phyloP scores from a whole-genome alignment of 1,284 basidiomycete genomes.

The Heterobasidion occidentale region DNA sequence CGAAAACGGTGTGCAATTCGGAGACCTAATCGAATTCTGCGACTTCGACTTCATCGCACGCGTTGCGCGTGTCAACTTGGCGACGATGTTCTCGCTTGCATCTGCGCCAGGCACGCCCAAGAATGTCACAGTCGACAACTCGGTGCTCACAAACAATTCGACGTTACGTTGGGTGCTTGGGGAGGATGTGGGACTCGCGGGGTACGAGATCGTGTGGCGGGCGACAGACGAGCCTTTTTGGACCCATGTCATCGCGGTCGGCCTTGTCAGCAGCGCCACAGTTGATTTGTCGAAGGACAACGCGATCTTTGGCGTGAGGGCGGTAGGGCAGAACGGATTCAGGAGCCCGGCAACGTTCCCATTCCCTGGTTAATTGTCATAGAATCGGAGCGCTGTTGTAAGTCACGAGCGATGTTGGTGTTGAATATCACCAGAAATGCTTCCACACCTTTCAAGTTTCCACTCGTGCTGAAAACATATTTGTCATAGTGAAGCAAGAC shows the following conservation, averaged over 20 bases:
- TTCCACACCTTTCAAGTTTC: no score
- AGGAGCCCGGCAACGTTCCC: conserved; percentile 43
- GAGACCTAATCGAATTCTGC: conserved; percentile 42
- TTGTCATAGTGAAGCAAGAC: no score
- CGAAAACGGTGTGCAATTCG: conserved; percentile 36
- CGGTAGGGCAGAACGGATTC: conserved; percentile 44
- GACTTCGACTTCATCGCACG: conserved; percentile 43
- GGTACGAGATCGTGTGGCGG: conserved; percentile 47
- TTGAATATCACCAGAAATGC: no score
- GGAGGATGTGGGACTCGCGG: conserved; percentile 24
- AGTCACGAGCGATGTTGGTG: no score
- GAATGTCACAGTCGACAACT: conserved; percentile 35
- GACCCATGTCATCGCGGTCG: conserved; percentile 41
- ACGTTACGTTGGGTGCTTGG: conserved; percentile 39
- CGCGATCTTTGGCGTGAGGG: conserved; percentile 40
- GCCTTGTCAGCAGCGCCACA: conserved; percentile 31
- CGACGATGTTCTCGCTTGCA: conserved; percentile 43
- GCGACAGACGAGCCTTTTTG: conserved; percentile 38
- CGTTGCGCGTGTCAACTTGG: conserved; percentile 44
- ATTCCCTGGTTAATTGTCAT: conserved; percentile 13
- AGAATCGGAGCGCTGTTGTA: no score
- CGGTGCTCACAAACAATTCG: conserved; percentile 43
- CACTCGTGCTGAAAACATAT: no score
- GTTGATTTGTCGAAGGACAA: conserved; percentile 43
- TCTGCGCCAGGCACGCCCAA: conserved; percentile 44